Conservation (phyloP, 139 green algal species). For the Chlamydomonas sp. region DNA sequence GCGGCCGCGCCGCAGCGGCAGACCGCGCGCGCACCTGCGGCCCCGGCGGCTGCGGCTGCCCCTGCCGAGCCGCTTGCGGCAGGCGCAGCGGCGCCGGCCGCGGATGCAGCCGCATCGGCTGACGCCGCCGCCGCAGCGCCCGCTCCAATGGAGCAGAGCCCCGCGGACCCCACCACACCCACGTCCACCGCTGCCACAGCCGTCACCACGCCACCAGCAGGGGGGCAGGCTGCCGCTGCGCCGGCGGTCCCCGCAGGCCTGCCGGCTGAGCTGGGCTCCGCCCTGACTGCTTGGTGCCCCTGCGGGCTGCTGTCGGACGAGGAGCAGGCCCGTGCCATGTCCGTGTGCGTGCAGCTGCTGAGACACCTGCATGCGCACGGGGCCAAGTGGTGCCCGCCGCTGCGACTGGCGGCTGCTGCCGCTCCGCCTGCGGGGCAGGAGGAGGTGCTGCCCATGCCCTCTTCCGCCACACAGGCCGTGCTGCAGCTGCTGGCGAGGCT, state of each 20-base stretch:
- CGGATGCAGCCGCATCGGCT: slow-evolving; percentile 25
- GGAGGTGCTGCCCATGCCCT: slow-evolving; percentile 60
- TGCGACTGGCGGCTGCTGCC: slow-evolving; percentile 36
- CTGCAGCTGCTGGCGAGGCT: slow-evolving; percentile 85
- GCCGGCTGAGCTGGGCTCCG: slow-evolving; percentile 25
- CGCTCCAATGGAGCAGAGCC: background rate
- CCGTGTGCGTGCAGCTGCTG: slow-evolving; percentile 70
- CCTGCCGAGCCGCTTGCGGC: background rate
- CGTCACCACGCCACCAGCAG: background rate
- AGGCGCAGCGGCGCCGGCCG: slow-evolving; percentile 5
- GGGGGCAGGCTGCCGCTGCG: background rate
- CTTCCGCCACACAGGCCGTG: slow-evolving; percentile 74
- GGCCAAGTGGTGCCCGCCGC: slow-evolving; percentile 48
- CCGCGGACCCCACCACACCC: background rate
- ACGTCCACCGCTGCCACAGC: slow-evolving; percentile 4
- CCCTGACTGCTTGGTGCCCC: slow-evolving; percentile 47
- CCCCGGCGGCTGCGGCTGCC: background rate
- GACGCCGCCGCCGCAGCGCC: background rate
- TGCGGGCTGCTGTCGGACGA: slow-evolving; percentile 68
- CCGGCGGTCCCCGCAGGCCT: slow-evolving; percentile 3
- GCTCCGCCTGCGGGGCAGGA: background rate
- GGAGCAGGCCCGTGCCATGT: slow-evolving; percentile 51
- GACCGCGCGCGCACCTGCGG: background rate
- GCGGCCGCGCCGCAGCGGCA: background rate
- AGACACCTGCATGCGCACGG: slow-evolving; percentile 67